Evolutionary conservation across 2,329 filamentous ascomycete species (phyloP).

Genomic region (Fusarium sp.): DNA sequence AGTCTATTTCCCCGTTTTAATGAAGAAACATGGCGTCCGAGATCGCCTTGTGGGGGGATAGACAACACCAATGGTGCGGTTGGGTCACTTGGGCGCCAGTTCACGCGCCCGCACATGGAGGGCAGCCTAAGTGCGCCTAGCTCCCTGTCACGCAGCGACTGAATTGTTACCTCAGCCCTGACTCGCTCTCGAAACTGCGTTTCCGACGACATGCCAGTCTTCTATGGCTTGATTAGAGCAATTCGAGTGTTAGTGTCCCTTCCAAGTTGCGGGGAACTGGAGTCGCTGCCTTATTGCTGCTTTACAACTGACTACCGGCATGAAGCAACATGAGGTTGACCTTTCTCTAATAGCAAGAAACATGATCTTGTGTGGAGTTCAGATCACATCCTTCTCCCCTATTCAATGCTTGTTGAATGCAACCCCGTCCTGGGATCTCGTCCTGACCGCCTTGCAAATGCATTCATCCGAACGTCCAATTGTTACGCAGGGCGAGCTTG

Average conservation of each 20-base stretch:
- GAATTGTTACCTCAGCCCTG: constrained; percentile 44
- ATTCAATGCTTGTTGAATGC: constrained; percentile 39
- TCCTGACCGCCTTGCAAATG: constrained; percentile 46
- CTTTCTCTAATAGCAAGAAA: constrained; percentile 10
- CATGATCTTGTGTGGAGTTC: constrained; percentile 23
- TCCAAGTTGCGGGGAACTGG: constrained; percentile 34
- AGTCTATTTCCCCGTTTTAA: constrained; percentile 15
- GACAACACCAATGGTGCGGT: constrained; percentile 33
- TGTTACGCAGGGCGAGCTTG: constrained; percentile 41
- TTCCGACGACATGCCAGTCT: constrained; percentile 24
- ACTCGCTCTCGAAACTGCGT: constrained; percentile 42
- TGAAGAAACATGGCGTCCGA: constrained; percentile 18
- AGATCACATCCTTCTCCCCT: constrained; percentile 24
- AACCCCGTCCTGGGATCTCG: constrained; percentile 38
- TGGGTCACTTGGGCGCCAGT: constrained; percentile 41
- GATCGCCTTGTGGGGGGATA: constrained; percentile 37
- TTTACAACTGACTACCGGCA: constrained; percentile 30
- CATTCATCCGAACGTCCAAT: constrained; percentile 46
- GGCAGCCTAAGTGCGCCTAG: constrained; percentile 28
- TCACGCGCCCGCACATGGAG: constrained; percentile 37
- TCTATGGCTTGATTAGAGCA: constrained; percentile 27
- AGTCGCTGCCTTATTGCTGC: constrained; percentile 16
- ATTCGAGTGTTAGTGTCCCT: constrained; percentile 19
- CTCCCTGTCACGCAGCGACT: constrained; percentile 44
- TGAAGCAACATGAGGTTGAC: constrained; percentile 21